Conservation (phyloP, 2,329 filamentous ascomycete species). For the Lasiodiplodia hormozganensis region DNA sequence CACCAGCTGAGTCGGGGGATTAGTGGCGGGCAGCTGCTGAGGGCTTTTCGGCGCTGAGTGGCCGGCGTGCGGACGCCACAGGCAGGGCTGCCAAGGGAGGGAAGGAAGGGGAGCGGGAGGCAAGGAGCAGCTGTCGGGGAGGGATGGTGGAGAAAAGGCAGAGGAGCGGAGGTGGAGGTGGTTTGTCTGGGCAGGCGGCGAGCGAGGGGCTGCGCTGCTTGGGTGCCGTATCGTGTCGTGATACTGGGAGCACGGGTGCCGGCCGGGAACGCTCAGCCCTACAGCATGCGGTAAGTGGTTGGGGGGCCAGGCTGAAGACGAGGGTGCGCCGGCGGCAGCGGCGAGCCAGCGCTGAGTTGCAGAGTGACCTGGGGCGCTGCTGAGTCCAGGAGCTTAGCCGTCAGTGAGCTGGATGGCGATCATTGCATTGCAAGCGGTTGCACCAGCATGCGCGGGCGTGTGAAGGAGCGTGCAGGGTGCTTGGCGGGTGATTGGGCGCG, state of each 20-base stretch:
- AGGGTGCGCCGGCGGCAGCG: conserved; percentile 15
- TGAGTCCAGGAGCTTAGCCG: conserved; percentile 25
- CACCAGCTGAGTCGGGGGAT: conserved; percentile 43
- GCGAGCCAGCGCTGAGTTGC: background rate
- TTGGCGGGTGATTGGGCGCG: conserved; percentile 20
- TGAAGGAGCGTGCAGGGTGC: conserved; percentile 20
- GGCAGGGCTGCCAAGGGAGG: conserved; percentile 26
- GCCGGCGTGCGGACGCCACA: conserved; percentile 24
- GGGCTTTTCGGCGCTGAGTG: conserved; percentile 27
- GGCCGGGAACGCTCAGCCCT: conserved; percentile 29
- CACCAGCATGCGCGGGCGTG: conserved; percentile 24
- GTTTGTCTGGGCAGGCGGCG: conserved; percentile 8
- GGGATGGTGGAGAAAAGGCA: conserved; percentile 8
- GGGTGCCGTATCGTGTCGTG: conserved; percentile 26
- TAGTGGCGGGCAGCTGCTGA: conserved; percentile 27
- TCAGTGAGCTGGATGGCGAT: conserved; percentile 25
- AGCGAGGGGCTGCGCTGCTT: conserved; percentile 24
- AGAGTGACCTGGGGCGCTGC: conserved; percentile 15
- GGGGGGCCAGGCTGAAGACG: conserved; percentile 24
- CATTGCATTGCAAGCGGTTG: conserved; percentile 26
- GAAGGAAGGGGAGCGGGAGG: conserved; percentile 20
- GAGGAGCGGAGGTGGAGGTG: conserved; percentile 21
- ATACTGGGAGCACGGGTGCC: conserved; percentile 28
- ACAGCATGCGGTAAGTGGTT: conserved; percentile 26
- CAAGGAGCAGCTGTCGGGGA: conserved; percentile 23